phyloP scores from a whole-genome alignment of 2,329 filamentous ascomycete genomes.

The Teratosphaeria epicoccoides region DNA sequence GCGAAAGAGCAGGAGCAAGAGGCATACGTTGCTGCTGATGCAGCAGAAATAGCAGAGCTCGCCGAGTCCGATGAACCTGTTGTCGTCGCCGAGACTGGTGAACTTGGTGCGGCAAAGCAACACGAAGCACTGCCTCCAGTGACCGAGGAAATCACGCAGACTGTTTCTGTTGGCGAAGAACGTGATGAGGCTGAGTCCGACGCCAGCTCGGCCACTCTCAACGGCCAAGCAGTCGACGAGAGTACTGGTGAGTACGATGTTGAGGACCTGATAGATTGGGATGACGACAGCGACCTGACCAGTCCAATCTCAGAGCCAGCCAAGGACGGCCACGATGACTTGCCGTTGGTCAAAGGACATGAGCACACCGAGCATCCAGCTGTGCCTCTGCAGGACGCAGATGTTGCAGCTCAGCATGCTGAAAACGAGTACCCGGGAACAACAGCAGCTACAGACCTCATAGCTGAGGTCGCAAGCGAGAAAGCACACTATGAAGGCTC shows the following conservation, averaged over 20 bases:
- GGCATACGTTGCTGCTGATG: neutral
- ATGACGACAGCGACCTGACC: slow-evolving; percentile 18
- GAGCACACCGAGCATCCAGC: neutral
- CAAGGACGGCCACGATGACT: neutral
- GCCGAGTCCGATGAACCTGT: neutral
- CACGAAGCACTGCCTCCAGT: neutral
- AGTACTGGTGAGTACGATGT: slow-evolving; percentile 19
- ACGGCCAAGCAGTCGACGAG: slow-evolving; percentile 12
- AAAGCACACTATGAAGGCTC: neutral
- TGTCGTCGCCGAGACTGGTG: neutral
- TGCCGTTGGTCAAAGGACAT: neutral
- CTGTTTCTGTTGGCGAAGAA: neutral
- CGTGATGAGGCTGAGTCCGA: slow-evolving; percentile 3
- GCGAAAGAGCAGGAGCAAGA: neutral
- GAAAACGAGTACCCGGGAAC: neutral
- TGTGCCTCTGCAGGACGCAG: neutral
- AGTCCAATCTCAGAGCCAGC: slow-evolving; percentile 12
- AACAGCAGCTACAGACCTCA: neutral
- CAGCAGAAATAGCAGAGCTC: neutral
- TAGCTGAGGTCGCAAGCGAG: neutral
- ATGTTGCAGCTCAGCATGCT: neutral
- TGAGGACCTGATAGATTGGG: slow-evolving; percentile 17
- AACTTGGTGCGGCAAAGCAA: neutral
- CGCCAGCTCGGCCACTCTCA: slow-evolving; percentile 16
- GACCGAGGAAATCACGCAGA: neutral